phyloP scores from a whole-genome alignment of 1,284 basidiomycete species.

The Ustilago crameri region DNA sequence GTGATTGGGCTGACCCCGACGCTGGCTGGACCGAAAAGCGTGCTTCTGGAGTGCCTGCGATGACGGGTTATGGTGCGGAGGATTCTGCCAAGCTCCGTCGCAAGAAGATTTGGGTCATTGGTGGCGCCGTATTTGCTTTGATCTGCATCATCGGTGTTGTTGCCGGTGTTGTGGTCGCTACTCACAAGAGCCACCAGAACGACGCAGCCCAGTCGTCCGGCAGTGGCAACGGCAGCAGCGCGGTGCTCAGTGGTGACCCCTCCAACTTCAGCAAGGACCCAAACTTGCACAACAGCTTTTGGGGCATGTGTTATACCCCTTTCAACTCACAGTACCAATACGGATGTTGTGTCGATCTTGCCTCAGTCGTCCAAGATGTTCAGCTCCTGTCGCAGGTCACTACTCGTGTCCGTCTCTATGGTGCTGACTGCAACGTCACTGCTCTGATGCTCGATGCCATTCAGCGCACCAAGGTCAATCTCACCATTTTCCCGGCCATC shows the following conservation, averaged over 20 bases:
- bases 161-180: constrained; percentile 34
- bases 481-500: constrained; percentile 44
- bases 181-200: constrained; percentile 12
- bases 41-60: constrained; percentile 18
- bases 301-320: constrained; percentile 44
- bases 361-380: constrained; percentile 31
- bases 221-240: constrained; percentile 11
- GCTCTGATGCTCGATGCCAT: constrained; percentile 42
- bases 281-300: constrained; percentile 40
- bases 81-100: constrained; percentile 8
- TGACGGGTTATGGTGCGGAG: background rate
- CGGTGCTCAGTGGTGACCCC: constrained; percentile 26
- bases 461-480: constrained; percentile 41
- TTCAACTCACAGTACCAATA: constrained; percentile 41
- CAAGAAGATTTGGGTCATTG: constrained; percentile 30
- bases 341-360: constrained; percentile 34
- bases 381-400: constrained; percentile 41
- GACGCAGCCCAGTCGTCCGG: constrained; percentile 7
- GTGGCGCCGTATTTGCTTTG: constrained; percentile 22
- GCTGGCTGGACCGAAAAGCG: constrained; percentile 42
- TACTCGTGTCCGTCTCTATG: constrained; percentile 33
- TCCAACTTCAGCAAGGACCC: constrained; percentile 38
- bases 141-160: constrained; percentile 29
- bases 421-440: constrained; percentile 49
- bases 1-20: constrained; percentile 30